Conservation (phyloP, 257 asterid species). For the Striga asiatica region DNA sequence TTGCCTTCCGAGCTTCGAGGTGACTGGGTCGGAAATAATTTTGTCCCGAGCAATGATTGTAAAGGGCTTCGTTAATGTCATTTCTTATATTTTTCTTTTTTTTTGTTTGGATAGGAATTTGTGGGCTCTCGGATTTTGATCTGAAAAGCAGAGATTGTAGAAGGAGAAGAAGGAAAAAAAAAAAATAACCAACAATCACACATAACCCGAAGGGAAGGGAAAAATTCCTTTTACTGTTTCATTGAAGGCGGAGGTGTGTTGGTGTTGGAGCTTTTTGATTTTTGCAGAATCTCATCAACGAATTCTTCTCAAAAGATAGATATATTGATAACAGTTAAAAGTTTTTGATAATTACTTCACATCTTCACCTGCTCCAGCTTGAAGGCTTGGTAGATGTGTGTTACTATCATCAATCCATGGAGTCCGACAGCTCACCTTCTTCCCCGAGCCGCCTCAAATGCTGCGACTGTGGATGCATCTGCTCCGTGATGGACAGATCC, state of each 20-base stretch:
- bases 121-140: constrained; percentile 15
- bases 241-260: constrained; percentile 35
- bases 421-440: constrained; percentile 29
- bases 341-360: constrained; percentile 9
- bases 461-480: constrained; percentile 69
- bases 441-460: constrained; percentile 38
- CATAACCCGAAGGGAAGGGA: constrained; percentile 13
- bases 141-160: constrained; percentile 27
- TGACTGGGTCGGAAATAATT: neutral
- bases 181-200: constrained; percentile 1
- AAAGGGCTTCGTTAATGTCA: neutral
- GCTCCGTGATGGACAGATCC: constrained; percentile 34
- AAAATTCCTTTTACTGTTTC: constrained; percentile 8
- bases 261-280: constrained; percentile 24
- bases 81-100: neutral
- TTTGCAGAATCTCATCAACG: constrained; percentile 3
- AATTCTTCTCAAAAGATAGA: neutral
- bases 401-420: no score
- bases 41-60: neutral
- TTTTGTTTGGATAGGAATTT: constrained; percentile 18
- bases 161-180: constrained; percentile 25
- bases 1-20: neutral
- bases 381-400: constrained; percentile 26
- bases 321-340: constrained; percentile 8
- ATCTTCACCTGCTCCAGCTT: constrained; percentile 13